A percentile compares a stretch with the other conserved stretches of the same genome.
Conservation (phyloP, 768 basidiomycete genomes). For the Paxillus involutus region DNA sequence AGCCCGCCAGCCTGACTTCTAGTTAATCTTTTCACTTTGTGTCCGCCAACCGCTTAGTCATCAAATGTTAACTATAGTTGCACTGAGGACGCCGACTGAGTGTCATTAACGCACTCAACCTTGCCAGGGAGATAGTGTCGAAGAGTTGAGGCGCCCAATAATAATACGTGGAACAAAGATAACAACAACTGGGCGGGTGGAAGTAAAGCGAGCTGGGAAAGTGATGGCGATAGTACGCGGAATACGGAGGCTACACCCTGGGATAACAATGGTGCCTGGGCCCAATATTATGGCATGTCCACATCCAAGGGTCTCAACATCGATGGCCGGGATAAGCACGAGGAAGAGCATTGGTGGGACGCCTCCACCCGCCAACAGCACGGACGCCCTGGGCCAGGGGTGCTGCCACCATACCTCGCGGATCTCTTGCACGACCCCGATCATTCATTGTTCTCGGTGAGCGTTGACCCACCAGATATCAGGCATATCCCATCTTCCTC, state of each 20-base stretch:
- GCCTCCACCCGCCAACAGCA: conserved; percentile 40
- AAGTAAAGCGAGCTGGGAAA: conserved; percentile 10
- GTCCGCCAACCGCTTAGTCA: no score
- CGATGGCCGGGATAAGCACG: conserved; percentile 56
- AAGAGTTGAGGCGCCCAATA: no score
- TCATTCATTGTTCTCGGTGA: conserved; percentile 69
- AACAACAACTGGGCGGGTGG: conserved; percentile 17
- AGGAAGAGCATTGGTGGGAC: conserved; percentile 76
- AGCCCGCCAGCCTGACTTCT: no score
- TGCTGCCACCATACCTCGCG: conserved; percentile 66
- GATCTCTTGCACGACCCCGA: conserved; percentile 70
- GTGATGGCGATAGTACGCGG: conserved; percentile 19
- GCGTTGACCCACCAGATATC: conserved; percentile 35
- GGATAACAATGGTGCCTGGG: conserved; percentile 26
- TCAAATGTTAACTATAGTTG: no score
- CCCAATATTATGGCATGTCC: conserved; percentile 17
- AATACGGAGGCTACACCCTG: conserved; percentile 21
- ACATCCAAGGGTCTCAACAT: conserved; percentile 42
- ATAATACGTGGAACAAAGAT: conserved; percentile 13
- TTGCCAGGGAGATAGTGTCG: no score
- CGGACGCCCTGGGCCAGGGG: conserved; percentile 67
- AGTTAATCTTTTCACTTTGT: no score
- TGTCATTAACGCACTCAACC: no score
- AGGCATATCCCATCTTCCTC: conserved; percentile 20
- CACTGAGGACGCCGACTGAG: no score